These are phyloP conservation scores for Umbelopsis isabellina DNA, from an alignment of 192 early-diverging fungal genomes.

Conservation along the genomic window DNA sequence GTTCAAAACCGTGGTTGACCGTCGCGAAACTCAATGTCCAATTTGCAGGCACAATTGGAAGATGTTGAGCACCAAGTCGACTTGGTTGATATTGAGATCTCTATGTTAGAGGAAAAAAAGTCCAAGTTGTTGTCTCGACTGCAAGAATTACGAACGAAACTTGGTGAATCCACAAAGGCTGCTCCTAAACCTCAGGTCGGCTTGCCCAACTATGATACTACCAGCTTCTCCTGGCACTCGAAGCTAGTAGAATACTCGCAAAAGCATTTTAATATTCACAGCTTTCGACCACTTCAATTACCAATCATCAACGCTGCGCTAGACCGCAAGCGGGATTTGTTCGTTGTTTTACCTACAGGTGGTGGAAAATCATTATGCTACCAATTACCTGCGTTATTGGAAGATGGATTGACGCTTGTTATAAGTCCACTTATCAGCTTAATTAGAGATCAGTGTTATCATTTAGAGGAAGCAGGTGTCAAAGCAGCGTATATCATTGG, in stretches of 20 bases:
- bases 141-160: not conserved
- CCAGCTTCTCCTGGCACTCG: constrained; percentile 57
- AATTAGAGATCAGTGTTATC: constrained; percentile 90
- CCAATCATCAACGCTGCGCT: constrained; percentile 88
- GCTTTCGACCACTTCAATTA: constrained; percentile 84
- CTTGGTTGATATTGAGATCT: constrained; percentile 10
- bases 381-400: constrained; percentile 86
- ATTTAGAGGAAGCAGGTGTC: constrained; percentile 55
- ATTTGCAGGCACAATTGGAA: constrained; percentile 1
- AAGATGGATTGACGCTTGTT: constrained; percentile 82
- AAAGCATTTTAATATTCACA: constrained; percentile 48
- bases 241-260: constrained; percentile 41
- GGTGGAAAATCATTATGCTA: constrained; percentile 96
- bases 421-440: constrained; percentile 91
- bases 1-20: not conserved
- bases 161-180: not conserved
- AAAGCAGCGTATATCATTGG: constrained; percentile 51
- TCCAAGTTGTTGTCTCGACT: not conserved
- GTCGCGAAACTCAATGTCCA: not conserved
- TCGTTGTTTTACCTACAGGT: constrained; percentile 96
- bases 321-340: constrained; percentile 71
- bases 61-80: constrained; percentile 11
- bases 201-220: constrained; percentile 43
- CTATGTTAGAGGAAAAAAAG: not conserved
- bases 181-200: not conserved